Base-by-base conservation (phyloP, 805 yeast species). In the Cyberlindnera meyerae region DNA sequence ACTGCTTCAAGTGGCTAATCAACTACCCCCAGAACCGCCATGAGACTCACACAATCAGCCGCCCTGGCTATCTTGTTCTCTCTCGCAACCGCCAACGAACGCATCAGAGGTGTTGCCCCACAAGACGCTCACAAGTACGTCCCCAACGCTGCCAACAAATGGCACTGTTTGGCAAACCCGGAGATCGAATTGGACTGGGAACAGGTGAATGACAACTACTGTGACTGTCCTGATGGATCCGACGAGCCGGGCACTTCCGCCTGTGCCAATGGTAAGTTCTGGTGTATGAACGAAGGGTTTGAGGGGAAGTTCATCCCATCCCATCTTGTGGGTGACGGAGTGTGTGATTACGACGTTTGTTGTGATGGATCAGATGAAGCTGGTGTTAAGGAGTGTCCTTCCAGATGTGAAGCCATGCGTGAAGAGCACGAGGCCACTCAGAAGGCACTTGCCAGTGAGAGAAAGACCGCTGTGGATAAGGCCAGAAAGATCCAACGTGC, bases 171-270 rank as follows among this genome's bases (percentile, higher is more conserved):
- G 25, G 51, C 61, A 22, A 71, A 83, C 51, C 81, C 93, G 0
- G 71, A 75, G n/a, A 74, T 87, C 5, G 66, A 65, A 15, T 60
- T 90, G 14, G 66, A 79, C 27, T 65, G 66, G 34, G 64, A 64
- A 25, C 83, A 79, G 52, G 71, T 90, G 49, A 90, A 90, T 57
- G 97, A 93, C 58, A 82, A 88, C 49, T 81, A 71, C 54, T 90
- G 97, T 61, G 97, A 93, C 54, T 90, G 97, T 63, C 97, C 97
- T 0, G 98, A 93, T 62, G 97, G 97, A 0, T 78, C 89, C 5
- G 98, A 93, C 62, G 97, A 93, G 58, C 96, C 97, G 0, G 97
- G 97, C 0, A 90, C 97, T 1, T 65, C 81, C 27, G 96, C 96
- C 0, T 90, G 97, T 58, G 52, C 59, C 13, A 42, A 60, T 36